A percentile compares a stretch with the other conserved stretches of the same genome.
Evolutionary conservation across 2,329 filamentous ascomycete genomes (phyloP).

Genomic region (Emericellopsis cladophorae): DNA sequence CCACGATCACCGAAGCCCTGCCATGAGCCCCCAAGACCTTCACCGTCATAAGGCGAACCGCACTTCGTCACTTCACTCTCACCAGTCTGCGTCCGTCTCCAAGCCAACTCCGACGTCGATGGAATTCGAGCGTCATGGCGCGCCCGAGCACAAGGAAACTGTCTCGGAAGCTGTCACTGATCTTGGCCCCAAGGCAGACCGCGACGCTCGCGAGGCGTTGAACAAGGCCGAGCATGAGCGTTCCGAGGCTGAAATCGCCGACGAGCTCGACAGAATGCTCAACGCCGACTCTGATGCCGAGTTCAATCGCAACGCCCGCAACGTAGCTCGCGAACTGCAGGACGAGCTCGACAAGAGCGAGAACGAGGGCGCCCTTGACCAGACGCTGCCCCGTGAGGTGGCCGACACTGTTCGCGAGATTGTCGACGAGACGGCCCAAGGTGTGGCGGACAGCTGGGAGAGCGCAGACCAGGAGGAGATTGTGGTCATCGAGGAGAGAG

Average conservation of each 20-base stretch:
- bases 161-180: slow-evolving; percentile 59
- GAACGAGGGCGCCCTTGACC: slow-evolving; percentile 39
- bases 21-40: slow-evolving; percentile 29
- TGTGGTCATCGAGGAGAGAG: slow-evolving; percentile 52
- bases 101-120: slow-evolving; percentile 15
- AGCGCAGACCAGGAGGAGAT: slow-evolving; percentile 65
- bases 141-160: slow-evolving; percentile 49
- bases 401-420: slow-evolving; percentile 35
- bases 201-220: slow-evolving; percentile 52
- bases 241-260: slow-evolving; percentile 31
- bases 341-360: slow-evolving; percentile 41
- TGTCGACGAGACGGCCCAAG: slow-evolving; percentile 35
- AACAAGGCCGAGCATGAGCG: slow-evolving; percentile 39
- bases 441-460: slow-evolving; percentile 79
- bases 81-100: slow-evolving; percentile 9
- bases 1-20: slow-evolving; percentile 19
- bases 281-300: slow-evolving; percentile 39
- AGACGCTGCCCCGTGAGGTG: slow-evolving; percentile 18
- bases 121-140: slow-evolving; percentile 15
- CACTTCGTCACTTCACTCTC: slow-evolving; percentile 16
- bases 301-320: slow-evolving; percentile 34
- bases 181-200: slow-evolving; percentile 40
- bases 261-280: slow-evolving; percentile 34
- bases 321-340: slow-evolving; percentile 34
- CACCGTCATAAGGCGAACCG: slow-evolving; percentile 23